A percentile compares a stretch with the other conserved stretches of the same genome.
phyloP scores from a whole-genome alignment of 495 filamentous ascomycete genomes.

The Aspergillus coremiiformis region DNA sequence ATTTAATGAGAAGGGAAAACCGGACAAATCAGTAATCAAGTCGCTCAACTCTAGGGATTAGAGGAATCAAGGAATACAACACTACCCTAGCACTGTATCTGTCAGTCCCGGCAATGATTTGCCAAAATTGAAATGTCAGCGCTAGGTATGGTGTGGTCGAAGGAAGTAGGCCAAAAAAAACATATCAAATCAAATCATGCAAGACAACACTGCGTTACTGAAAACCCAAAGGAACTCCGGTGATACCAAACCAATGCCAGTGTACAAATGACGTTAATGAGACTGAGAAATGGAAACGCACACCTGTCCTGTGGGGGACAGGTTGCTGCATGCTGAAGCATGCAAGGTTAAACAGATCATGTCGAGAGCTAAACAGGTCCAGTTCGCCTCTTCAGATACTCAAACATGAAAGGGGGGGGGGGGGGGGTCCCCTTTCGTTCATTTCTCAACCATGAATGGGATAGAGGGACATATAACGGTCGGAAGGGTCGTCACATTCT shows the following conservation, averaged over 20 bases:
- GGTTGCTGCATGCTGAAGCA: background rate
- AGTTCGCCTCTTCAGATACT: background rate
- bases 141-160: background rate
- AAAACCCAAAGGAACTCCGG: background rate
- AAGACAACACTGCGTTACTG: background rate
- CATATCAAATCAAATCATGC: background rate
- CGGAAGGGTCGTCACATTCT: slow-evolving; percentile 14
- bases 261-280: background rate
- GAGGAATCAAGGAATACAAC: background rate
- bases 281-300: background rate
- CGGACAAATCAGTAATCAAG: background rate
- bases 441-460: slow-evolving; percentile 3
- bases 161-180: background rate
- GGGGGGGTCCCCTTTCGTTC: slow-evolving; percentile 6
- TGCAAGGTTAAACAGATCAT: background rate
- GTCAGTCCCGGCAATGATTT: background rate
- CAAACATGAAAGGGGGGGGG: too few relatives aligned
- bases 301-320: background rate
- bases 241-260: background rate
- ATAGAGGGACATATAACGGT: slow-evolving; percentile 2
- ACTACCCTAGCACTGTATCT: background rate
- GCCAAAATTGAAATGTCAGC: background rate
- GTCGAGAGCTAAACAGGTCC: background rate
- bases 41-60: background rate
- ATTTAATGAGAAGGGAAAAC: background rate